phyloP scores from a whole-genome alignment of 2,329 filamentous ascomycete genomes.

The Diplodia sapinea region DNA sequence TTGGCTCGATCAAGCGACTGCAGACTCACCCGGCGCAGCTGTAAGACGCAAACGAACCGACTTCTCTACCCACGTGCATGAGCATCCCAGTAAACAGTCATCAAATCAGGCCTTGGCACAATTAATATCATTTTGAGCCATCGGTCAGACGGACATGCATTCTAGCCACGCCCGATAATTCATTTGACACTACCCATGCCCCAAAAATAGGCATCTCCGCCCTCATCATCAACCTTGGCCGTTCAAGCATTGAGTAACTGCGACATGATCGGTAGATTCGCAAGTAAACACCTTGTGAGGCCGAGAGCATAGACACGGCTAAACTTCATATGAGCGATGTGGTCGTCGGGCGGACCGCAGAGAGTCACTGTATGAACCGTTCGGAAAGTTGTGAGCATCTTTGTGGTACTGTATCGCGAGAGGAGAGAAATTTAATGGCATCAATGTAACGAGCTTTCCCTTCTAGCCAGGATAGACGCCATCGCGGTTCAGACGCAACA shows the following conservation, averaged over 20 bases:
- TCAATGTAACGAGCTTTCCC: neutral
- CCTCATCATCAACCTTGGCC: neutral
- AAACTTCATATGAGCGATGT: neutral
- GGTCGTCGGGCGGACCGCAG: neutral
- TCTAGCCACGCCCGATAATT: neutral
- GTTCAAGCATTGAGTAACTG: neutral
- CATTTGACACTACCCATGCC: neutral
- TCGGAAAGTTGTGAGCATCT: neutral
- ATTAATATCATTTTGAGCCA: neutral
- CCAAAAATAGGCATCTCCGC: constrained; percentile 5
- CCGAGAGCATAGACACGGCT: neutral
- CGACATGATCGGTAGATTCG: neutral
- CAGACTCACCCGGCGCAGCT: neutral
- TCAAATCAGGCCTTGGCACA: neutral
- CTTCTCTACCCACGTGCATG: neutral
- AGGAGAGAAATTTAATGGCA: neutral
- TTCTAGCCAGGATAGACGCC: neutral
- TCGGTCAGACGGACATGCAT: neutral
- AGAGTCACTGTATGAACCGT: neutral
- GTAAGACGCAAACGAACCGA: neutral
- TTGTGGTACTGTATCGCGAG: neutral
- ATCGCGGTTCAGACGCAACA: neutral
- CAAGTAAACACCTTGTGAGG: neutral
- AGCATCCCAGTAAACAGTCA: neutral
- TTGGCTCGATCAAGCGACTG: neutral